phyloP scores from a whole-genome alignment of 208 protist species.

The Leishmania turanica region DNA sequence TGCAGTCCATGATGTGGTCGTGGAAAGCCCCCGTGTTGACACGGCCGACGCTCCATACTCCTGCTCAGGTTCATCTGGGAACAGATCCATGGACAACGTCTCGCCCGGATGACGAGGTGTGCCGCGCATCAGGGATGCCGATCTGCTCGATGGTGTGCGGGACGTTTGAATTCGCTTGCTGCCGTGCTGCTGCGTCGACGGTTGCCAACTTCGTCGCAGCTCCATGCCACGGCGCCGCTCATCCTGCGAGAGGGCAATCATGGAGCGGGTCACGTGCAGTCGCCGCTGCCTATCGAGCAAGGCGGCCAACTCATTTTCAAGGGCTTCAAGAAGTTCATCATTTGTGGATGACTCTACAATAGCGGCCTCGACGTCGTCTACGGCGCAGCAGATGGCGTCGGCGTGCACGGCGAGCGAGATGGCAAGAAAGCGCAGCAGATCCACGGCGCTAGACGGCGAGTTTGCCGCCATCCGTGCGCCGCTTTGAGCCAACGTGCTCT shows the following conservation, averaged over 20 bases:
- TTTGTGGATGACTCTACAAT: slow-evolving; percentile 58
- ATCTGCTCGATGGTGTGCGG: slow-evolving; percentile 12
- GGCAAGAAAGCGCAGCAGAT: slow-evolving; percentile 62
- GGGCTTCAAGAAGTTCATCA: slow-evolving; percentile 43
- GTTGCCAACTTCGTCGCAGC: slow-evolving; percentile 8
- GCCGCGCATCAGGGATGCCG: not conserved
- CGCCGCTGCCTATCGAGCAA: slow-evolving; percentile 52
- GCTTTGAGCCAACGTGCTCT: too few species aligned
- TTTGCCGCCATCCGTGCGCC: not conserved
- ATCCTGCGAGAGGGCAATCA: slow-evolving; percentile 40
- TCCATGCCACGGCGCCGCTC: slow-evolving; percentile 23
- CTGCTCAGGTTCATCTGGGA: not conserved
- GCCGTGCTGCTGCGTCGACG: not conserved
- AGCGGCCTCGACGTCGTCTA: slow-evolving; percentile 53
- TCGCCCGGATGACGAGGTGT: not conserved
- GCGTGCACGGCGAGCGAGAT: slow-evolving; percentile 78
- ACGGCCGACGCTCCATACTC: not conserved
- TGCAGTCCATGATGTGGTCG: not conserved
- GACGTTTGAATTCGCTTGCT: slow-evolving; percentile 31
- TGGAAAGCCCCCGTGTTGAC: slow-evolving; percentile 10
- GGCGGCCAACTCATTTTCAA: slow-evolving; percentile 47
- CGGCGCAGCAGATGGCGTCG: slow-evolving; percentile 63
- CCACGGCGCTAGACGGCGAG: slow-evolving; percentile 29
- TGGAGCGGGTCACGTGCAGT: slow-evolving; percentile 38
- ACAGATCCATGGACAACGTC: too few species aligned